These are phyloP conservation scores for Sporothrix euskadiensis DNA, from an alignment of 2,329 filamentous ascomycete species.

Conservation along the genomic window DNA sequence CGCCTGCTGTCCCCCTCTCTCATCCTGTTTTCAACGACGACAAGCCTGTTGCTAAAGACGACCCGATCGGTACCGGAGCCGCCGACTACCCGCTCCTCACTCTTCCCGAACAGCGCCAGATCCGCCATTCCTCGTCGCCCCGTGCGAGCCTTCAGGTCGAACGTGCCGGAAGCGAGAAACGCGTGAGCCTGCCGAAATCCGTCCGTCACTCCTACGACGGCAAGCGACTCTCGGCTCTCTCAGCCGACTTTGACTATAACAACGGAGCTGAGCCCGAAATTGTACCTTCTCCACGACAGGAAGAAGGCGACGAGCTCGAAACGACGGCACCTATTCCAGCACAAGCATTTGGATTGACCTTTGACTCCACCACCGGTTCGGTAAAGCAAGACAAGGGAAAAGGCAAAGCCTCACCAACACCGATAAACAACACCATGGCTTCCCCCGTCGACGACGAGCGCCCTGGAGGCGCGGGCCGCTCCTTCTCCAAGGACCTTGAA, in stretches of 20 bases:
- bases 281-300: neutral
- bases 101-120: slow-evolving; percentile 52
- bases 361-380: slow-evolving; percentile 32
- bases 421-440: slow-evolving; percentile 42
- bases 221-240: slow-evolving; percentile 39
- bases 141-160: slow-evolving; percentile 56
- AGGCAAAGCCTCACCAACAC: slow-evolving; percentile 35
- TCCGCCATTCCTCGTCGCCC: slow-evolving; percentile 46
- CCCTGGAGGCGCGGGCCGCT: slow-evolving; percentile 35
- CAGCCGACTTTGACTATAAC: slow-evolving; percentile 32
- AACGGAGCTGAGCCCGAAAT: slow-evolving; percentile 21
- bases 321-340: slow-evolving; percentile 19
- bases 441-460: slow-evolving; percentile 41
- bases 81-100: slow-evolving; percentile 55
- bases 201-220: slow-evolving; percentile 57
- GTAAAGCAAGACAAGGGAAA: slow-evolving; percentile 50
- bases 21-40: slow-evolving; percentile 41
- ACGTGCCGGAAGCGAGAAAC: slow-evolving; percentile 48
- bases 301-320: neutral
- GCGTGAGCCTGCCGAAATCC: slow-evolving; percentile 56
- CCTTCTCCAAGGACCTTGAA: slow-evolving; percentile 56
- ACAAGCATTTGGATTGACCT: slow-evolving; percentile 29
- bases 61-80: slow-evolving; percentile 44
- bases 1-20: slow-evolving; percentile 52
- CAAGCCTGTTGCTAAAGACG: slow-evolving; percentile 44